Evolutionary conservation across 495 filamentous ascomycete genomes (phyloP), one percentile per base, ranked within the genome.

Genomic region (Neurospora intermedia): DNA sequence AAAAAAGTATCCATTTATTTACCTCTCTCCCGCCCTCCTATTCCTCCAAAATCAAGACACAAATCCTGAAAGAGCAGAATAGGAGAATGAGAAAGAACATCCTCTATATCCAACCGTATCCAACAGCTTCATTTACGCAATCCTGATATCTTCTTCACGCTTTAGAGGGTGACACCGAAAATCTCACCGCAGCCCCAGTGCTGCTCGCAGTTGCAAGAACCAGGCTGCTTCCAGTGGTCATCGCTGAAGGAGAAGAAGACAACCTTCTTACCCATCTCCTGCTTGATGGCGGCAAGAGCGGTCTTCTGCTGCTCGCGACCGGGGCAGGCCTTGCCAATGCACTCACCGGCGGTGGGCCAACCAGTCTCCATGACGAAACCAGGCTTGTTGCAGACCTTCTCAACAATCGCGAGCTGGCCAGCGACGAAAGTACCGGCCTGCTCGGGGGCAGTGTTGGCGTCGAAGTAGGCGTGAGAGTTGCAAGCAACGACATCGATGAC

Each of bases 381-480:
- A 31, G 83, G 77, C 85, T 89, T 89, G 79, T 86, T 86, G 86
- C 95, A 98, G 73, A 90, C 80, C 1, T 76, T 77, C 76, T 89
- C 85, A 69, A 96, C 88, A 75, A 90, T 80, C 15, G 85, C 81
- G 71, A 95, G 86, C 86, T 96, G 89, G 73, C 80, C 72, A 54
- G 82, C 79, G 73, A 92, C 90, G 82, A 97, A 97, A 45, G 80
- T 77, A 80, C 95, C 95, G 69, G 94, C 95, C 66, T 87, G 71
- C 3, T 76, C 76, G 69, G 94, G 87, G 71, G 78, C 75, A 59
- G 89, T 87, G 59, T 84, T 79, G 69, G 88, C 74, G 88, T 96
- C 94, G 91, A 97, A 98, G 90, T 91, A 98, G 80, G 94, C 90
- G 82, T 98, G 95, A 79, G 95, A 88, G 87, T 97, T 97, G 81